phyloP scores from a whole-genome alignment of 225 moss, liverwort and hornwort genomes.

The Marchantia polymorpha region DNA sequence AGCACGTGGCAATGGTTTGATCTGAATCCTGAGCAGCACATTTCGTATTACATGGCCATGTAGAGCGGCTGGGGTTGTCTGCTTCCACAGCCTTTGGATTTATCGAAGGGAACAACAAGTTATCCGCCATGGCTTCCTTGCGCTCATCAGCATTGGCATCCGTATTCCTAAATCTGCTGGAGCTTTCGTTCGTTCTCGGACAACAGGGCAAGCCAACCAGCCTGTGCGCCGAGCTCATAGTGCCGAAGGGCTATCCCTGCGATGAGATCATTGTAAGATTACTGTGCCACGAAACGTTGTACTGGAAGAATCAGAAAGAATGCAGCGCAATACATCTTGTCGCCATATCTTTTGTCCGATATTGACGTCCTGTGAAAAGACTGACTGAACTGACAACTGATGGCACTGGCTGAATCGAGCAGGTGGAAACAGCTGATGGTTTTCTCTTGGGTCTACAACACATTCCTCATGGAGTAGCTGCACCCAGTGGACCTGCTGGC shows the following conservation, averaged over 20 bases:
- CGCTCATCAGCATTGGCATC: too few relatives aligned
- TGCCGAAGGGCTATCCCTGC: slow-evolving; percentile 31
- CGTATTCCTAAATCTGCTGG: background rate
- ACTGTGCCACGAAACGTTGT: too few relatives aligned
- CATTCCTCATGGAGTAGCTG: slow-evolving; percentile 31
- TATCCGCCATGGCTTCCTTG: too few relatives aligned
- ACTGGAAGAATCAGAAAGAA: background rate
- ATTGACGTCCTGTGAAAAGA: too few relatives aligned
- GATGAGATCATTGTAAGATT: slow-evolving; percentile 24
- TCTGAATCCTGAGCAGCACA: too few relatives aligned
- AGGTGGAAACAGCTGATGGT: slow-evolving; percentile 37
- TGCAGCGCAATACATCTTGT: background rate
- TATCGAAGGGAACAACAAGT: too few relatives aligned
- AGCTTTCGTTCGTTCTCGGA: background rate
- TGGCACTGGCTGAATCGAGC: background rate
- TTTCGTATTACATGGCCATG: too few relatives aligned
- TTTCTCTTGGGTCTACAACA: slow-evolving; percentile 39
- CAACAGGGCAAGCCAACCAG: background rate
- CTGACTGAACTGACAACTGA: too few relatives aligned
- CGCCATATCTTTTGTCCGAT: background rate
- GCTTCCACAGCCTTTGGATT: too few relatives aligned
- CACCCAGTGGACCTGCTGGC: slow-evolving; percentile 20
- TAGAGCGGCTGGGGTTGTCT: too few relatives aligned
- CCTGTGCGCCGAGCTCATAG: slow-evolving; percentile 26
- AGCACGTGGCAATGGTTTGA: too few relatives aligned